These are phyloP conservation scores for Quercus robur DNA, from an alignment of 306 rosid genomes.

Conservation along the genomic window DNA sequence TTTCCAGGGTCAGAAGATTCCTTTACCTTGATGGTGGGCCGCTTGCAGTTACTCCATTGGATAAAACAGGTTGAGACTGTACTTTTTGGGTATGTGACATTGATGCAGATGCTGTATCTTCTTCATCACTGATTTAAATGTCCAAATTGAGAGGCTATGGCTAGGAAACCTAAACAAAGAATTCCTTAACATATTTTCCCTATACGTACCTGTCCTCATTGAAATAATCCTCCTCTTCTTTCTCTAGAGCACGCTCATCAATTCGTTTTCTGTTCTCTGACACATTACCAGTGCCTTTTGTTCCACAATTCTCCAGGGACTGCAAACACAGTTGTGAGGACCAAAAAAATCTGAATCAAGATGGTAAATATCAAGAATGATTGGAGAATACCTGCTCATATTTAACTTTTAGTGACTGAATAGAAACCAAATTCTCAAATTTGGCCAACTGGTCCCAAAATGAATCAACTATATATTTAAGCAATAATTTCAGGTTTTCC, in stretches of 20 bases:
- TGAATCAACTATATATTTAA: constrained; percentile 69
- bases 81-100: constrained; percentile 42
- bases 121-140: constrained; percentile 71
- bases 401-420: constrained; percentile 71
- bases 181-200: background rate
- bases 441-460: constrained; percentile 80
- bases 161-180: constrained; percentile 7
- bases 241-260: constrained; percentile 91
- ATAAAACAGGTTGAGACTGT: constrained; percentile 51
- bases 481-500: constrained; percentile 72
- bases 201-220: constrained; percentile 76
- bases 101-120: constrained; percentile 78
- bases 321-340: constrained; percentile 34
- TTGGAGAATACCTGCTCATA: constrained; percentile 76
- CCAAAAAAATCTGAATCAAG: constrained; percentile 7
- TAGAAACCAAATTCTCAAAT: constrained; percentile 62
- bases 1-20: background rate
- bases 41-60: constrained; percentile 71
- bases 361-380: constrained; percentile 3
- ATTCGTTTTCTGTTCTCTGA: constrained; percentile 64
- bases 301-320: constrained; percentile 73
- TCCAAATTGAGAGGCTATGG: constrained; percentile 15
- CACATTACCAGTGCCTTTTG: constrained; percentile 44
- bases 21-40: constrained; percentile 54
- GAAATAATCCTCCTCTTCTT: constrained; percentile 91